These are phyloP conservation scores for Torulaspora indica DNA, from an alignment of 805 yeast genomes.

Conservation along the genomic window DNA sequence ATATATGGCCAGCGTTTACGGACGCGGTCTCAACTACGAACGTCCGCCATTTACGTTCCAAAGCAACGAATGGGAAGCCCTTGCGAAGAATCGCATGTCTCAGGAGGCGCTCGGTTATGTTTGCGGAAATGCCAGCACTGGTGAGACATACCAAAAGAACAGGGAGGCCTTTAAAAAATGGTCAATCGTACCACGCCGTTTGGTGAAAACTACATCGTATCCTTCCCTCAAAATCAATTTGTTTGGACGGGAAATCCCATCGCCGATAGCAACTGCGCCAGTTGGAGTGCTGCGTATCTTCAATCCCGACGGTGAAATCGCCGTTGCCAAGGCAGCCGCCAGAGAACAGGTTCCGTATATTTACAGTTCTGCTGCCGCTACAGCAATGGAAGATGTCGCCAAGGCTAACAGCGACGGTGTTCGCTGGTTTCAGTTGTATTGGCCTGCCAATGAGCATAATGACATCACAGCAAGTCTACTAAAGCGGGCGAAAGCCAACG, in stretches of 20 bases:
- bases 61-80: conserved; percentile 13
- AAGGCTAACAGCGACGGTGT: conserved; percentile 32
- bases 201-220: conserved; percentile 12
- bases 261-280: conserved; percentile 28
- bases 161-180: conserved; percentile 15
- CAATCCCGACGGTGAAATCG: conserved; percentile 26
- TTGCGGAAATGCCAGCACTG: conserved; percentile 16
- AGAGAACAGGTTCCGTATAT: conserved; percentile 25
- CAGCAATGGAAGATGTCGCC: conserved; percentile 41
- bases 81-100: conserved; percentile 15
- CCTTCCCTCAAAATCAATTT: conserved; percentile 11
- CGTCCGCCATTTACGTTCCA: conserved; percentile 17
- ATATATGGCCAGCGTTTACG: conserved; percentile 16
- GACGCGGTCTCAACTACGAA: conserved; percentile 14
- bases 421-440: conserved; percentile 47
- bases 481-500: conserved; percentile 39
- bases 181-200: conserved; percentile 14
- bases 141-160: conserved; percentile 14
- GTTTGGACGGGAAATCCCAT: conserved; percentile 20
- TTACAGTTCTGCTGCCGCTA: conserved; percentile 34
- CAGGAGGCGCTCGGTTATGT: conserved; percentile 16
- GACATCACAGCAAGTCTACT: conserved; percentile 30
- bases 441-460: conserved; percentile 39
- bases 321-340: conserved; percentile 26
- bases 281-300: conserved; percentile 28